phyloP scores from a whole-genome alignment of 805 yeast species.

The Ogataea ganodermae region DNA sequence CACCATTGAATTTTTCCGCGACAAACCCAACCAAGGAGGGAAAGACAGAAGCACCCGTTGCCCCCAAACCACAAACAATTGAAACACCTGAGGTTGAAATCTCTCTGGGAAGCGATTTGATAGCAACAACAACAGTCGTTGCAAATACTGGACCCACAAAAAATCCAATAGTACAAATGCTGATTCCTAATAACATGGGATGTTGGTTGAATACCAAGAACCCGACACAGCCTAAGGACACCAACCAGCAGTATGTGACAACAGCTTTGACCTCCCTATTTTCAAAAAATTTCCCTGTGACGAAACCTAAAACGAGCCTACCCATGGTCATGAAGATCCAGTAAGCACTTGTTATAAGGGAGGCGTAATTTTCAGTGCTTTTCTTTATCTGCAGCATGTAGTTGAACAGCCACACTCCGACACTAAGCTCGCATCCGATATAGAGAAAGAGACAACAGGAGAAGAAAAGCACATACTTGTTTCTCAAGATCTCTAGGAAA shows the following conservation, averaged over 20 bases:
- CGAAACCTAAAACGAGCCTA: conserved; percentile 47
- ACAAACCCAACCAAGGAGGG: conserved; percentile 65
- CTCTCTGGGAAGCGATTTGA: conserved; percentile 60
- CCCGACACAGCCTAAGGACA: conserved; percentile 37
- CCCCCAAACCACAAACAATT: conserved; percentile 75
- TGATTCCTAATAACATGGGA: conserved; percentile 33
- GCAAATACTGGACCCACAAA: conserved; percentile 63
- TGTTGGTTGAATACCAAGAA: conserved; percentile 33
- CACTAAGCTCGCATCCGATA: conserved; percentile 54
- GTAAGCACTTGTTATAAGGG: conserved; percentile 51
- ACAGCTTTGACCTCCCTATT: conserved; percentile 45
- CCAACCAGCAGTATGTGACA: conserved; percentile 38
- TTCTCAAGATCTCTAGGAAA: conserved; percentile 31
- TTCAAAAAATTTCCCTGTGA: conserved; percentile 45
- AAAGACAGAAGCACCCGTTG: conserved; percentile 76
- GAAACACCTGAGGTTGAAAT: conserved; percentile 71
- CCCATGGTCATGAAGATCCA: conserved; percentile 56
- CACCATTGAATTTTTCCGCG: conserved; percentile 33
- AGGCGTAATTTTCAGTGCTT: conserved; percentile 39
- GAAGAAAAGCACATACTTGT: conserved; percentile 42
- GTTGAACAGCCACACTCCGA: conserved; percentile 56
- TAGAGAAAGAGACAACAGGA: conserved; percentile 47
- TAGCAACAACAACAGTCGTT: conserved; percentile 64
- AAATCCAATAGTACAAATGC: conserved; percentile 46
- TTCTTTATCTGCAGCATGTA: conserved; percentile 44